Evolutionary conservation across 23 red algal species (phyloP).

Genomic region (Gracilaria vermiculophylla): DNA sequence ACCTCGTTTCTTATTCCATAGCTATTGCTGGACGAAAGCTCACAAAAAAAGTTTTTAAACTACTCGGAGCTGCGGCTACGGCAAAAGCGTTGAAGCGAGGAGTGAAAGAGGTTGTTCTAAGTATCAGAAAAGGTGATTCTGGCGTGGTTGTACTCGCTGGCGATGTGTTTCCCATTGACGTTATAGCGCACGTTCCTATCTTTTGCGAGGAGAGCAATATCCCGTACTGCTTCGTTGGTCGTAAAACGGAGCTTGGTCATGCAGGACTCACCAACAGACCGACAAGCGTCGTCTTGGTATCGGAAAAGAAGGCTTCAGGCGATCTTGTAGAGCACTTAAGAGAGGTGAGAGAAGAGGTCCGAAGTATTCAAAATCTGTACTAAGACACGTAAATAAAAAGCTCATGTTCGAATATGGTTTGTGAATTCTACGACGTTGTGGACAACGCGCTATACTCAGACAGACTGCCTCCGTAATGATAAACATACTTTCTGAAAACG

Average conservation of each 20-base stretch:
- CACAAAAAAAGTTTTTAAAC: constrained; percentile 86
- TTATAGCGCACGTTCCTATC: constrained; percentile 86
- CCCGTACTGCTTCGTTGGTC: constrained; percentile 83
- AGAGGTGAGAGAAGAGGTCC: constrained; percentile 17
- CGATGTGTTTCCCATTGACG: constrained; percentile 92
- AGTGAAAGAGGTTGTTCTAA: constrained; percentile 90
- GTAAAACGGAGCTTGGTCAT: constrained; percentile 73
- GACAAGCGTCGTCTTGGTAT: constrained; percentile 84
- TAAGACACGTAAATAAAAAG: background rate
- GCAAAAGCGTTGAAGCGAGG: constrained; percentile 76
- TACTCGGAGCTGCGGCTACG: constrained; percentile 70
- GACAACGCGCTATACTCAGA: too few relatives aligned
- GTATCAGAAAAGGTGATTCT: constrained; percentile 73
- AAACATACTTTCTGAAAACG: too few relatives aligned
- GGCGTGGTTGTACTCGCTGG: constrained; percentile 86
- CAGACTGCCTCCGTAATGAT: too few relatives aligned
- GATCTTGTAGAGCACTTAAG: constrained; percentile 24
- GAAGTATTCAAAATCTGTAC: constrained; percentile 41
- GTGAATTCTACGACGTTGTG: too few relatives aligned
- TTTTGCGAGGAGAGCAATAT: constrained; percentile 90
- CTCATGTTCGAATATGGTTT: too few relatives aligned
- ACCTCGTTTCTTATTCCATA: constrained; percentile 1
- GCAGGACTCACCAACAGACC: constrained; percentile 87
- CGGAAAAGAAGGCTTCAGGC: constrained; percentile 47
- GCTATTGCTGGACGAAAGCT: constrained; percentile 80